Conservation (phyloP, 1,139 yeast species). For the Pichia sp. region DNA sequence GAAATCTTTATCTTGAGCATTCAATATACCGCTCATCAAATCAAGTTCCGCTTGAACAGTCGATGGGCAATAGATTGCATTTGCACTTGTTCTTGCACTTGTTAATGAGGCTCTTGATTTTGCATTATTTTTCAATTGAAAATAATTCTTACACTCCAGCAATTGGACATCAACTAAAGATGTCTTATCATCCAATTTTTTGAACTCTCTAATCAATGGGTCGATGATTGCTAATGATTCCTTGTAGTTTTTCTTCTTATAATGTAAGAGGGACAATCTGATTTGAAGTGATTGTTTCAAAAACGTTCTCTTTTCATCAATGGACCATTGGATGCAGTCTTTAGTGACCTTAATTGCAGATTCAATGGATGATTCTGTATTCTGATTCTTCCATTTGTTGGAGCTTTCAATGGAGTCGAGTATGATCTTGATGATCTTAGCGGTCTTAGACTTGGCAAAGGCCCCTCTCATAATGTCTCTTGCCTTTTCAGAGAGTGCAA, state of each 20-base stretch:
- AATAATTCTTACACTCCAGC: slow-evolving; percentile 84
- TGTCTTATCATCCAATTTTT: slow-evolving; percentile 90
- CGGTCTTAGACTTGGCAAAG: slow-evolving; percentile 91
- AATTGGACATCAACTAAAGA: slow-evolving; percentile 93
- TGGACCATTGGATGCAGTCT: slow-evolving; percentile 85
- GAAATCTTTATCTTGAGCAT: slow-evolving; percentile 96
- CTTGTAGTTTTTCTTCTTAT: slow-evolving; percentile 55
- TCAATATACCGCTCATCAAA: slow-evolving; percentile 89
- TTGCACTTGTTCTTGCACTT: slow-evolving; percentile 94
- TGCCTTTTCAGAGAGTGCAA: slow-evolving; percentile 60
- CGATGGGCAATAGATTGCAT: slow-evolving; percentile 94
- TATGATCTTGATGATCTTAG: slow-evolving; percentile 71
- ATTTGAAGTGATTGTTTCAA: slow-evolving; percentile 83
- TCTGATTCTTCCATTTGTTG: slow-evolving; percentile 32
- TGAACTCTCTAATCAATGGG: slow-evolving; percentile 72
- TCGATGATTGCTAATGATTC: slow-evolving; percentile 71
- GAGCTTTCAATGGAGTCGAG: slow-evolving; percentile 65
- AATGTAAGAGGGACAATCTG: slow-evolving; percentile 71
- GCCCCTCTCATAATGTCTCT: slow-evolving; percentile 53
- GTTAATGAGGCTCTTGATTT: slow-evolving; percentile 90
- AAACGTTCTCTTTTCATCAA: slow-evolving; percentile 75
- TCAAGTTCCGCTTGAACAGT: slow-evolving; percentile 90
- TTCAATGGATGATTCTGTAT: slow-evolving; percentile 31
- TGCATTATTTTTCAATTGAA: slow-evolving; percentile 87
- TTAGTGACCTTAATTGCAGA: slow-evolving; percentile 68